A percentile compares a stretch with the other conserved stretches of the same genome.
Evolutionary conservation across 345 rosid genomes (phyloP).

Genomic region (Hirschfeldia incana): DNA sequence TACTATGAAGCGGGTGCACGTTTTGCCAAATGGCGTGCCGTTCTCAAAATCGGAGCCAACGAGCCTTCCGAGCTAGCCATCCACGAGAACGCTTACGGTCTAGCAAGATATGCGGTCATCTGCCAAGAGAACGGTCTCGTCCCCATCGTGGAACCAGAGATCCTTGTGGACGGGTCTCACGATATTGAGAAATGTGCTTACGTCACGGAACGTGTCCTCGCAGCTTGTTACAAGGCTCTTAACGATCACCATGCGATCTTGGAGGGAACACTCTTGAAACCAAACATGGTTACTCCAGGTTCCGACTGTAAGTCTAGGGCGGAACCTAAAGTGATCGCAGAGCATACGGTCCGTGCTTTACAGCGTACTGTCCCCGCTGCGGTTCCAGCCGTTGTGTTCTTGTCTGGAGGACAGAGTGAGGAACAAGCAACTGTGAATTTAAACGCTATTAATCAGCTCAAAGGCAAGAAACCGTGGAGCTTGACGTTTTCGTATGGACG

Average conservation of each 20-base stretch:
- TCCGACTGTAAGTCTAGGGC: conserved; percentile 64
- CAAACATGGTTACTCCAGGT: conserved; percentile 98
- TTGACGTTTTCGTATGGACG: conserved; percentile 94
- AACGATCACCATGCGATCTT: conserved; percentile 84
- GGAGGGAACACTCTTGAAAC: conserved; percentile 46
- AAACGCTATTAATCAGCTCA: conserved; percentile 83
- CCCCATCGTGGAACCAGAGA: conserved; percentile 95
- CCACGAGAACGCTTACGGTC: conserved; percentile 12
- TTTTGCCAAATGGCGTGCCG: conserved; percentile 56
- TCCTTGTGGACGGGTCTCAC: conserved; percentile 86
- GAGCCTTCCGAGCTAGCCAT: conserved; percentile 82
- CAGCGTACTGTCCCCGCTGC: conserved; percentile 83
- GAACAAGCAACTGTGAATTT: conserved; percentile 83
- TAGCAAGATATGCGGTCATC: conserved; percentile 66
- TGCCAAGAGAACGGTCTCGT: conserved; percentile 97
- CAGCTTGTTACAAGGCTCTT: conserved; percentile 92
- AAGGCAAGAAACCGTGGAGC: conserved; percentile 89
- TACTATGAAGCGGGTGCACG: background rate
- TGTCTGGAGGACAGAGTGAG: conserved; percentile 93
- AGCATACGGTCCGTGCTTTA: conserved; percentile 74
- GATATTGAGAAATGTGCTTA: conserved; percentile 77
- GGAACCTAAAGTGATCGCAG: conserved; percentile 68
- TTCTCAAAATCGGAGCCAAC: conserved; percentile 68
- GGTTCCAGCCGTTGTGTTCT: conserved; percentile 87
- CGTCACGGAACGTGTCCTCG: conserved; percentile 80